Conservation (phyloP, 2,329 filamentous ascomycete genomes). For the Scorias spongiosa region DNA sequence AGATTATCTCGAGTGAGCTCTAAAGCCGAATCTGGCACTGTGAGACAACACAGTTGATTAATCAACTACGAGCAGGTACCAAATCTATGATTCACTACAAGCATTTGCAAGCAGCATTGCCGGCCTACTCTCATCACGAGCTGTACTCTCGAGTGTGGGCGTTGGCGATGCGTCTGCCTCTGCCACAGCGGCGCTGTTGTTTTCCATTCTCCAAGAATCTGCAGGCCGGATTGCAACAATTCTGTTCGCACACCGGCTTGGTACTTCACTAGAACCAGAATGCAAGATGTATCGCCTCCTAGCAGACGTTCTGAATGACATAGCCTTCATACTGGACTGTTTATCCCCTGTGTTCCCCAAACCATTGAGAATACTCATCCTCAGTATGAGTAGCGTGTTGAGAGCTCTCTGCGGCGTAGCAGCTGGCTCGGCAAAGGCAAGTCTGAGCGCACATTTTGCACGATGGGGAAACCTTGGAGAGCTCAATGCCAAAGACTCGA, state of each 20-base stretch:
- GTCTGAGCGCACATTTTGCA: slow-evolving; percentile 83
- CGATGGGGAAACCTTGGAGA: slow-evolving; percentile 76
- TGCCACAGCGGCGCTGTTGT: slow-evolving; percentile 64
- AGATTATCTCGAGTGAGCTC: slow-evolving; percentile 64
- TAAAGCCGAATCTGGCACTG: slow-evolving; percentile 8
- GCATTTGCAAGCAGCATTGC: slow-evolving; percentile 75
- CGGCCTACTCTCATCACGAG: slow-evolving; percentile 62
- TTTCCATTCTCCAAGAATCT: slow-evolving; percentile 70
- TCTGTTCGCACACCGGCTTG: slow-evolving; percentile 67
- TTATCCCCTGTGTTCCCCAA: slow-evolving; percentile 60
- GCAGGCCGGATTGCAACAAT: slow-evolving; percentile 74
- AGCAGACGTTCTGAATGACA: slow-evolving; percentile 78
- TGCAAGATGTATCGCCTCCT: slow-evolving; percentile 81
- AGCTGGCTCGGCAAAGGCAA: slow-evolving; percentile 79
- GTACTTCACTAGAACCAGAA: slow-evolving; percentile 72
- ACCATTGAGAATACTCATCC: slow-evolving; percentile 37
- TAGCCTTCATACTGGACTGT: slow-evolving; percentile 72
- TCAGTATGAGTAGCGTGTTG: slow-evolving; percentile 46
- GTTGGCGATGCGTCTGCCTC: slow-evolving; percentile 68
- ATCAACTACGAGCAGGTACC: slow-evolving; percentile 35
- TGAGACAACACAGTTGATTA: background rate
- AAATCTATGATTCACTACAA: slow-evolving; percentile 66
- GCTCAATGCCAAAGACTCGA: slow-evolving; percentile 87
- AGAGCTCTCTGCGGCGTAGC: slow-evolving; percentile 73
- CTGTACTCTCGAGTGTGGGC: slow-evolving; percentile 63